Conservation (phyloP, 352 stramenopile genomes). For the Blastocystis sp. region DNA sequence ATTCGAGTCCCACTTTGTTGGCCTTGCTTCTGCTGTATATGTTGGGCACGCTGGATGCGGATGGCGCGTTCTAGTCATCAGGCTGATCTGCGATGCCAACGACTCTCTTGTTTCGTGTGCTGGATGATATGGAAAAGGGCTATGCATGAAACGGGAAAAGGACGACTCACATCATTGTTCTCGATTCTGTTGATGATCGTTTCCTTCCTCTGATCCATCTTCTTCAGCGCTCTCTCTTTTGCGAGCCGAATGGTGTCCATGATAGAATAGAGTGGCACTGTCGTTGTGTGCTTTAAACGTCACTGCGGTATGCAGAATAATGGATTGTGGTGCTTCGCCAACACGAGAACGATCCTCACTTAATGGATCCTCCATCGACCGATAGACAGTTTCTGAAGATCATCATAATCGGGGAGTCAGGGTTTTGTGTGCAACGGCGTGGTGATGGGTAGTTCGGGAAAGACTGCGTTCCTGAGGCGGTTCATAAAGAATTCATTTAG, state of each 20-base stretch:
- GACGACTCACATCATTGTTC: neutral
- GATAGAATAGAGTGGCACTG: neutral
- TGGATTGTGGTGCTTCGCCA: too few relatives aligned
- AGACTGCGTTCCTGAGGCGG: constrained; percentile 98
- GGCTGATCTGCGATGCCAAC: neutral
- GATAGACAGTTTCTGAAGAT: constrained; percentile 9
- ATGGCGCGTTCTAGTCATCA: neutral
- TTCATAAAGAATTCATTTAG: constrained; percentile 97
- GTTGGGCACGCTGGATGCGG: neutral
- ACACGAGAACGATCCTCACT: neutral
- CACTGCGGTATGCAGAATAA: too few relatives aligned
- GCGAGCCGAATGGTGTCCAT: neutral
- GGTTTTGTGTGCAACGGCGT: neutral
- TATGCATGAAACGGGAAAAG: neutral
- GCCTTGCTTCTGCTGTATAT: neutral
- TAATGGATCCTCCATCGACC: neutral
- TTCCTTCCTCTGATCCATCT: neutral
- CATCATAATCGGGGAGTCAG: constrained; percentile 13
- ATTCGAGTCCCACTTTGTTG: constrained; percentile 35
- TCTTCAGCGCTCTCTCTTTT: neutral
- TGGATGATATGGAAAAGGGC: neutral
- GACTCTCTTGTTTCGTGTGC: neutral
- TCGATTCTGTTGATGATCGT: neutral
- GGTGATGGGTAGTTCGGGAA: constrained; percentile 86
- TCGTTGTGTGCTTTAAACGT: too few relatives aligned